Percentiles rank a stretch among this genome's conserved stretches.
Evolutionary conservation across 2,329 filamentous ascomycete species (phyloP).

Genomic region (Neoscytalidium dimidiatum): DNA sequence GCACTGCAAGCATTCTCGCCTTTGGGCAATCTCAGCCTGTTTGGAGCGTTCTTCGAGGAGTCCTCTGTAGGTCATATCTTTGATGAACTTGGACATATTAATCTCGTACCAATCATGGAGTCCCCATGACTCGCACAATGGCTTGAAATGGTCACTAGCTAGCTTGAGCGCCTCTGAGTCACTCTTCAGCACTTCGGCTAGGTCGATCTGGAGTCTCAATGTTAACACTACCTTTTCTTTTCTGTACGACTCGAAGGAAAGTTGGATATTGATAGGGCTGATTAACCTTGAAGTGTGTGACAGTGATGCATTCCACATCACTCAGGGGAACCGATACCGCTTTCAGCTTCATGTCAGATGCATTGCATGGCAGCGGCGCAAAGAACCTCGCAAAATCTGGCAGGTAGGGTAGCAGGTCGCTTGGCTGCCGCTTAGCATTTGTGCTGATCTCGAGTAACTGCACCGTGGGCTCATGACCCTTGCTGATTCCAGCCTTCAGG

Average conservation of each 20-base stretch:
- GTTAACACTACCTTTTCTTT: slow-evolving; percentile 49
- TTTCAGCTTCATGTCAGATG: slow-evolving; percentile 68
- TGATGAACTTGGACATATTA: slow-evolving; percentile 73
- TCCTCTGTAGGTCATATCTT: slow-evolving; percentile 79
- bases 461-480: slow-evolving; percentile 67
- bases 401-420: slow-evolving; percentile 85
- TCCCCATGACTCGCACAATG: slow-evolving; percentile 73
- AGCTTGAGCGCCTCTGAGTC: slow-evolving; percentile 53
- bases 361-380: slow-evolving; percentile 65
- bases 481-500: slow-evolving; percentile 71
- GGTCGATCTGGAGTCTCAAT: slow-evolving; percentile 35
- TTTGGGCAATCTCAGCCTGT: slow-evolving; percentile 63
- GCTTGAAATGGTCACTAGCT: slow-evolving; percentile 69
- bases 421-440: slow-evolving; percentile 70
- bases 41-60: slow-evolving; percentile 71
- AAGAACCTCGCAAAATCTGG: slow-evolving; percentile 69
- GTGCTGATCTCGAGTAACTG: slow-evolving; percentile 78
- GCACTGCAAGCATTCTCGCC: slow-evolving; percentile 68
- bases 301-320: slow-evolving; percentile 84
- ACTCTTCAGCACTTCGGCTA: slow-evolving; percentile 40
- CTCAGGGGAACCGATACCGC: slow-evolving; percentile 69
- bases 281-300: slow-evolving; percentile 59
- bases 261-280: slow-evolving; percentile 45
- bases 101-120: slow-evolving; percentile 79
- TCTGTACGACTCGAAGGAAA: slow-evolving; percentile 41